Evolutionary conservation across 345 rosid species (phyloP), one percentile per base, ranked within the genome.

Genomic region (Arabis alpina): DNA sequence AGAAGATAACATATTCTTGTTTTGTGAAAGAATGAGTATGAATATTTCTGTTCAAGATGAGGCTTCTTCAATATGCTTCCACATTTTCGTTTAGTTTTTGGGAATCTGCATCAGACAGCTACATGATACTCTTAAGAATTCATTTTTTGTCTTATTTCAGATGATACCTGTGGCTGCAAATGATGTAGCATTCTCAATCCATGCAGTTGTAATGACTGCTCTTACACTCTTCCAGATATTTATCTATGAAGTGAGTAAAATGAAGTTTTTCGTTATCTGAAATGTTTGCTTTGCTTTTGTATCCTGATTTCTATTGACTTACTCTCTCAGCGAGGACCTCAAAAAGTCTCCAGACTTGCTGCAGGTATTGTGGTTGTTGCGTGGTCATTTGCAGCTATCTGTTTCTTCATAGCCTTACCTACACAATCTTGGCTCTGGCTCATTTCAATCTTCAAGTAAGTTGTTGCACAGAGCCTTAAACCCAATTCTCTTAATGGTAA

Each of bases 91-190:
- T 54, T 67, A 24, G 40, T 53, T 67, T 11, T 54, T 60, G 39
- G 19, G 42, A 6, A n/a, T 10, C 1, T 19, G 23, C 23, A 19
- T 19, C 23, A 19, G 23, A 19, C 23, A 19, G 23, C n/a, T 55
- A 40, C 24, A 43, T 37, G 54, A 52, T 14, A 59, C 45, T 16
- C 49, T 54, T 71, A 67, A 14, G 60, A 44, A 44, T 16, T n/a
- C 13, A 10, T 11, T 59, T 15, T 40, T n/a, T n/a, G n/a, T n/a
- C n/a, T n/a, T n/a, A 49, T 55, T 76, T 66, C 88, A 93, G 98
- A 93, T 93, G 91, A 90, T 93, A 62, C 98, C 98, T 0, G 97
- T 93, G 34, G 98, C 97, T 57, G 84, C 89, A 11, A 88, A 88
- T 78, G 98, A 90, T 70, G 98, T 93, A 53, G 96, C 98, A 0